Evolutionary conservation across 2,329 filamentous ascomycete genomes (phyloP).

Genomic region (Scedosporium aurantiacum): DNA sequence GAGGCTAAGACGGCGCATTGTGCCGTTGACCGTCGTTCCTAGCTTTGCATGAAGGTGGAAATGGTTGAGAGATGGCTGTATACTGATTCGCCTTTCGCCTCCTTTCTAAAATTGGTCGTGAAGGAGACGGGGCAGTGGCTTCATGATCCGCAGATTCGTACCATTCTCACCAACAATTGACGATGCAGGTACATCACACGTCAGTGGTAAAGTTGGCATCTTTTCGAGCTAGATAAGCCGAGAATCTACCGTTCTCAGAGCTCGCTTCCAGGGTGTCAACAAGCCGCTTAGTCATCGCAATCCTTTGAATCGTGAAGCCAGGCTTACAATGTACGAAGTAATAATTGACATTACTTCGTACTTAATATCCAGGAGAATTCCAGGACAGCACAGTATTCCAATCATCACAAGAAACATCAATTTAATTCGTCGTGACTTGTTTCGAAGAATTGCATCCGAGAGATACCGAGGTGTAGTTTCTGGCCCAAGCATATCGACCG

Average conservation of each 20-base stretch:
- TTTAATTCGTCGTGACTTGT: too few relatives aligned
- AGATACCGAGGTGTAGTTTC: not conserved
- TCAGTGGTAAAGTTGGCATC: conserved; percentile 1
- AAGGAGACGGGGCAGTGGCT: not conserved
- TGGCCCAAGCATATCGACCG: not conserved
- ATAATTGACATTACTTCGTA: too few relatives aligned
- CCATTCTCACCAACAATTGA: not conserved
- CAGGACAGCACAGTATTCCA: too few relatives aligned
- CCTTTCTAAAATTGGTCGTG: not conserved
- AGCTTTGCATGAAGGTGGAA: conserved; percentile 8
- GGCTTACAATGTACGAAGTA: too few relatives aligned
- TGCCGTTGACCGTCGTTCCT: conserved; percentile 10
- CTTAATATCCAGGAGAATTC: too few relatives aligned
- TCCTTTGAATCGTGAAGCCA: too few relatives aligned
- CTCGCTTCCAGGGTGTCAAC: too few relatives aligned
- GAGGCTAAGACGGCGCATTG: conserved; percentile 40
- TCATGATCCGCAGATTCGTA: not conserved
- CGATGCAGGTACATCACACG: not conserved
- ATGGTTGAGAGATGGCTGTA: conserved; percentile 2
- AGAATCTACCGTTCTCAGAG: not conserved
- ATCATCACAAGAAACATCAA: too few relatives aligned
- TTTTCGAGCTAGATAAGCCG: not conserved
- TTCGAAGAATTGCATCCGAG: too few relatives aligned
- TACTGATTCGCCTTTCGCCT: not conserved
- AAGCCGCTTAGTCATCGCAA: too few relatives aligned